Percentiles rank a stretch among this genome's conserved stretches.
Conservation (phyloP, 2,329 filamentous ascomycete species). For the Colletotrichum kahawae region DNA sequence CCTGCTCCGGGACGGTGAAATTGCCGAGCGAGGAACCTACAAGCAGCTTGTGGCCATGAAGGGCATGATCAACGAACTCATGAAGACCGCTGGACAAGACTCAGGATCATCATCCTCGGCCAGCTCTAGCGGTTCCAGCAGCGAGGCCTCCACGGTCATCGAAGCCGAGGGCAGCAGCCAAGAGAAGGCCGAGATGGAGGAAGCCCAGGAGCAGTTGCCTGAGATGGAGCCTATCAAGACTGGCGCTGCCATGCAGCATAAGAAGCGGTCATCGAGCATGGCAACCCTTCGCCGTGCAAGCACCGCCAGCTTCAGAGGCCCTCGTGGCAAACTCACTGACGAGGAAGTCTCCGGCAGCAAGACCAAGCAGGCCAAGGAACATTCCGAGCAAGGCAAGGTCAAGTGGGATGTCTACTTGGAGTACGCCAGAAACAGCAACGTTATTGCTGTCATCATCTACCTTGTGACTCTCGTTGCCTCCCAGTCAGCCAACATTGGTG, state of each 20-base stretch:
- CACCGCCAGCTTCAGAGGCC: slow-evolving; percentile 86
- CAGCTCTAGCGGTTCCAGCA: slow-evolving; percentile 54
- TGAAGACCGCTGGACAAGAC: slow-evolving; percentile 70
- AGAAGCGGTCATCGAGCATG: slow-evolving; percentile 71
- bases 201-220: slow-evolving; percentile 78
- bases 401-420: slow-evolving; percentile 96
- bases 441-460: slow-evolving; percentile 83
- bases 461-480: slow-evolving; percentile 76
- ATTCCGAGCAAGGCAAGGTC: slow-evolving; percentile 92
- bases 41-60: slow-evolving; percentile 92
- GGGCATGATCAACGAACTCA: slow-evolving; percentile 83
- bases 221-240: slow-evolving; percentile 77
- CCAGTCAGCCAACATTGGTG: slow-evolving; percentile 82
- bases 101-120: slow-evolving; percentile 45
- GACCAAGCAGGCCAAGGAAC: slow-evolving; percentile 87
- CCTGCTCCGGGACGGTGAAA: slow-evolving; percentile 80
- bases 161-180: slow-evolving; percentile 53
- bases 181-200: slow-evolving; percentile 72
- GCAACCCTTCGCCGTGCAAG: slow-evolving; percentile 88
- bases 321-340: slow-evolving; percentile 82
- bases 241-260: slow-evolving; percentile 50
- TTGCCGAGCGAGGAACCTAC: slow-evolving; percentile 89
- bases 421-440: slow-evolving; percentile 94
- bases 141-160: slow-evolving; percentile 63
- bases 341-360: slow-evolving; percentile 80